A percentile compares a stretch with the other conserved stretches of the same genome.
These are phyloP conservation scores for Lunasporangiospora selenospora DNA, from an alignment of 192 early-diverging fungal genomes.

Conservation along the genomic window DNA sequence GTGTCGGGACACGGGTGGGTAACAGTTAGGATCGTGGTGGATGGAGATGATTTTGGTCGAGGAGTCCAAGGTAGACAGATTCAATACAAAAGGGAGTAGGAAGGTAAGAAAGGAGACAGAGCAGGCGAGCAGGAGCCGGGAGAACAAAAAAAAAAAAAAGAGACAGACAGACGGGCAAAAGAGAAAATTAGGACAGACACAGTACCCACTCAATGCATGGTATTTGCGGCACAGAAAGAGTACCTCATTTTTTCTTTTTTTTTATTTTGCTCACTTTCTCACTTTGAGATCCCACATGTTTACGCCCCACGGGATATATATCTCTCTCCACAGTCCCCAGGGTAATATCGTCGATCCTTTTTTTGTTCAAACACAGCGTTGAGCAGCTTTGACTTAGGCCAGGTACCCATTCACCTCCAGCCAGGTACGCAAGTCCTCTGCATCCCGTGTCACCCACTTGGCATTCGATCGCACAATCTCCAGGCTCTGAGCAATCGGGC, in stretches of 20 bases:
- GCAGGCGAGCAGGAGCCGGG: background rate
- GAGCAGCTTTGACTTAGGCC: background rate
- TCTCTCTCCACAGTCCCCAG: too few relatives aligned
- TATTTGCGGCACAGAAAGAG: too few relatives aligned
- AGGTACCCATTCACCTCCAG: constrained; percentile 41
- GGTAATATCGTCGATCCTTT: too few relatives aligned
- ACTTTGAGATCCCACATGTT: too few relatives aligned
- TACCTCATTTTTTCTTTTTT: too few relatives aligned
- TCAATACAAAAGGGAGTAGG: background rate
- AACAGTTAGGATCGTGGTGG: too few relatives aligned
- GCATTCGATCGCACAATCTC: constrained; percentile 71
- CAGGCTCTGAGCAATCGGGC: constrained; percentile 75
- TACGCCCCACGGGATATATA: too few relatives aligned
- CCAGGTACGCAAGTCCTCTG: constrained; percentile 63
- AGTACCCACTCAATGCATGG: too few relatives aligned
- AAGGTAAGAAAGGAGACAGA: background rate
- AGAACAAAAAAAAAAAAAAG: background rate
- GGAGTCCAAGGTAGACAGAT: too few relatives aligned
- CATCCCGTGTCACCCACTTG: constrained; percentile 61
- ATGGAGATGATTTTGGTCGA: too few relatives aligned
- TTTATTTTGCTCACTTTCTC: too few relatives aligned
- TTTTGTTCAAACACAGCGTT: background rate
- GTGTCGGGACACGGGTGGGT: too few relatives aligned
- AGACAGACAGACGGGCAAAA: background rate
- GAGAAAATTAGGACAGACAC: background rate